Percentiles rank a stretch among this genome's conserved stretches.
Conservation (phyloP, 371 early-diverging fungal genomes). For the Parasitella parasitica region DNA sequence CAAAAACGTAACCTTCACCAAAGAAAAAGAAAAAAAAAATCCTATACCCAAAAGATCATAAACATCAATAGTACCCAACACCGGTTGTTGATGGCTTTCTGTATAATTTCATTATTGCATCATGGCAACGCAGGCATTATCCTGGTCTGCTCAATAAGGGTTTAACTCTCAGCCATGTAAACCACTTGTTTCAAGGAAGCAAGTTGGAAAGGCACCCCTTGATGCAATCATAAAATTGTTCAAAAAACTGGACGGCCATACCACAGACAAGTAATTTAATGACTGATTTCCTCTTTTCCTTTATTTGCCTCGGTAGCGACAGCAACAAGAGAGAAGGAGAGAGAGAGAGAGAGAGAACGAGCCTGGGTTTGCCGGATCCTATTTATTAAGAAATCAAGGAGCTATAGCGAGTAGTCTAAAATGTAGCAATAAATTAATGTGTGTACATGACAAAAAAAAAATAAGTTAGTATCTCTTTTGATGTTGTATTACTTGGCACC, state of each 20-base stretch:
- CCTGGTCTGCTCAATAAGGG: constrained; percentile 26
- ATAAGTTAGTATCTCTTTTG: neutral
- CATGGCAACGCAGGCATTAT: constrained; percentile 30
- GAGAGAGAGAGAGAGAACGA: neutral
- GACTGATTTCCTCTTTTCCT: neutral
- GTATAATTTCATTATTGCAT: constrained; percentile 14
- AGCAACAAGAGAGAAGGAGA: neutral
- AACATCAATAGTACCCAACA: neutral
- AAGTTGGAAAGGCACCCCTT: constrained; percentile 18
- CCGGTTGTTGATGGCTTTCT: neutral
- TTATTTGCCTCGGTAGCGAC: neutral
- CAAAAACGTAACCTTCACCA: too few relatives aligned
- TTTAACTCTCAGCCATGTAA: constrained; percentile 23
- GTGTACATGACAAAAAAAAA: neutral
- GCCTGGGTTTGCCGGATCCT: neutral
- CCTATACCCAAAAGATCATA: neutral
- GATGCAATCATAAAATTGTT: constrained; percentile 16
- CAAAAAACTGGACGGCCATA: neutral
- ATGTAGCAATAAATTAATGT: too few relatives aligned
- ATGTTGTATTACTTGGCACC: constrained; percentile 1
- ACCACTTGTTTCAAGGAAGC: neutral
- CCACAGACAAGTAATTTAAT: neutral
- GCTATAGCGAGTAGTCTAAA: neutral
- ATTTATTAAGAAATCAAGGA: constrained; percentile 5
- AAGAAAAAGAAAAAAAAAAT: too few relatives aligned